Evolutionary conservation across 352 stramenopile genomes (phyloP).

Genomic region (Nothophytophthora sp.): DNA sequence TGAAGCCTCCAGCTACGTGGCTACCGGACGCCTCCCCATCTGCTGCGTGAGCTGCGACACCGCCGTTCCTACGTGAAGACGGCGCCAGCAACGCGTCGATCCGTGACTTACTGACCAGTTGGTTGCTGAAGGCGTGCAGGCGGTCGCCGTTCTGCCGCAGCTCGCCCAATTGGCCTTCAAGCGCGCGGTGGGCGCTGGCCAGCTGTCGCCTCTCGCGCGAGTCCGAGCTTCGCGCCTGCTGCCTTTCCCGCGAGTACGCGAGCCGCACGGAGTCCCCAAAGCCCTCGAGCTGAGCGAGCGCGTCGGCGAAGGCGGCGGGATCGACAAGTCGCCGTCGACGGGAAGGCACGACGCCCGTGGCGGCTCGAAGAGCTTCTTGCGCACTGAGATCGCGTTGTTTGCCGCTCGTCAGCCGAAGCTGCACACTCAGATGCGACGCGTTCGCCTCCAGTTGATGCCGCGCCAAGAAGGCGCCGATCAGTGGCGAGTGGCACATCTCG

Average conservation of each 20-base stretch:
- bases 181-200: conserved; percentile 29
- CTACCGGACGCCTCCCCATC: neutral
- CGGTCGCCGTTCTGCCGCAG: conserved; percentile 34
- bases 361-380: conserved; percentile 49
- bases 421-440: conserved; percentile 41
- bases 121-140: conserved; percentile 68
- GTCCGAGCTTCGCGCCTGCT: conserved; percentile 34
- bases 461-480: conserved; percentile 58
- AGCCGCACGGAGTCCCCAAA: conserved; percentile 55
- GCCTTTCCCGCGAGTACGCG: conserved; percentile 44
- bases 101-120: conserved; percentile 57
- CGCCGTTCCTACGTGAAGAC: neutral
- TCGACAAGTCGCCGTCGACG: conserved; percentile 49
- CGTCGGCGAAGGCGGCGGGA: conserved; percentile 46
- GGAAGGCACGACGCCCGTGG: conserved; percentile 26
- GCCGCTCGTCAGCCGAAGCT: conserved; percentile 59
- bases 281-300: conserved; percentile 53
- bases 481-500: conserved; percentile 66
- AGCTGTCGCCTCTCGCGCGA: conserved; percentile 33
- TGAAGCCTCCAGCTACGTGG: conserved; percentile 6
- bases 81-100: conserved; percentile 32
- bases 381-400: conserved; percentile 43
- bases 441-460: conserved; percentile 56
- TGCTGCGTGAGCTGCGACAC: neutral
- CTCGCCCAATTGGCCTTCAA: conserved; percentile 46